These are phyloP conservation scores for Lotus japonicus DNA, from an alignment of 306 rosid species.

Conservation along the genomic window DNA sequence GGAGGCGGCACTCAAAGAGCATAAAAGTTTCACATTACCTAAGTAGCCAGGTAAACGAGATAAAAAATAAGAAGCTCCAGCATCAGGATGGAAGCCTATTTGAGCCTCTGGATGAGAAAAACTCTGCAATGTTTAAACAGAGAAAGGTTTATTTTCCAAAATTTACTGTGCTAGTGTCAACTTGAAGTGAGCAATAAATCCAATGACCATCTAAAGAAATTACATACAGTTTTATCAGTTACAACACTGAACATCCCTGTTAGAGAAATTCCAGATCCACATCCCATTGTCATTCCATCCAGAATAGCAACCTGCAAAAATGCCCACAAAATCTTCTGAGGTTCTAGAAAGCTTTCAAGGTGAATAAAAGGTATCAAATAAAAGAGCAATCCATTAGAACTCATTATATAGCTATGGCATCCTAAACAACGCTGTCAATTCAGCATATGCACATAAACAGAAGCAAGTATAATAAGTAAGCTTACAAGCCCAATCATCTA, in stretches of 20 bases:
- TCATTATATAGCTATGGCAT: background rate
- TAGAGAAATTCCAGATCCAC: slow-evolving; percentile 89
- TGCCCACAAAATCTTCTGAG: slow-evolving; percentile 19
- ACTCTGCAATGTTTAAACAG: slow-evolving; percentile 38
- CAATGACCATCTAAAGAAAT: slow-evolving; percentile 10
- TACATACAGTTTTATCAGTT: slow-evolving; percentile 83
- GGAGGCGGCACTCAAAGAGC: slow-evolving; percentile 2
- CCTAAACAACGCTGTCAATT: background rate
- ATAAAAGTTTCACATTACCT: slow-evolving; percentile 39
- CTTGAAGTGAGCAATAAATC: background rate
- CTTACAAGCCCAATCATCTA: background rate
- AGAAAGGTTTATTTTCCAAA: background rate
- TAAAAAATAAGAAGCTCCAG: slow-evolving; percentile 91
- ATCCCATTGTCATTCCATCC: slow-evolving; percentile 90
- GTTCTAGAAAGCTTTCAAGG: background rate
- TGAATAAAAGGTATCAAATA: background rate
- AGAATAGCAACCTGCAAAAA: slow-evolving; percentile 67
- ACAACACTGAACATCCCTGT: slow-evolving; percentile 85
- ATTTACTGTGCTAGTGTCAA: background rate
- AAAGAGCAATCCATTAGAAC: background rate
- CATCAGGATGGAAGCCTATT: slow-evolving; percentile 96
- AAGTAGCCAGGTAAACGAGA: slow-evolving; percentile 94
- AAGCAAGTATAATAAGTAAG: background rate
- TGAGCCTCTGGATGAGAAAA: slow-evolving; percentile 88
- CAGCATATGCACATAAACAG: background rate